These are phyloP conservation scores for Rhinocladiella similis DNA, from an alignment of 2,329 filamentous ascomycete genomes.

Conservation along the genomic window DNA sequence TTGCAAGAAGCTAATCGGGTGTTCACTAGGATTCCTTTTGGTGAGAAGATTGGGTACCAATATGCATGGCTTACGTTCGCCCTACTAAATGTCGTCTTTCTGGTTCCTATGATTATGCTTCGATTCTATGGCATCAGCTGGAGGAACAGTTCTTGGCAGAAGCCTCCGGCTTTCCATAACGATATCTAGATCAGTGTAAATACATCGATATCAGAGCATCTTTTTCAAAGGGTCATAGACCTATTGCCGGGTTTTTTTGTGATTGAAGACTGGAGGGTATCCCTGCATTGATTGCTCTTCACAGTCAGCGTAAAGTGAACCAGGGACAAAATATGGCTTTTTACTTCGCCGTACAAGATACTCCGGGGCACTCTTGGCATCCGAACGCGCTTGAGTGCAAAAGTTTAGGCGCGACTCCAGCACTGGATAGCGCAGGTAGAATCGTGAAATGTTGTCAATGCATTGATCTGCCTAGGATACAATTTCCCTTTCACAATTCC, in stretches of 20 bases:
- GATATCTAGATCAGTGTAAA: constrained; percentile 5
- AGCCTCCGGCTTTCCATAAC: constrained; percentile 17
- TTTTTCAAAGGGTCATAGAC: no score
- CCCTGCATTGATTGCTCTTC: no score
- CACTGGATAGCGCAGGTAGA: background rate
- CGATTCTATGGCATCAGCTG: constrained; percentile 29
- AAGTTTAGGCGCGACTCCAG: background rate
- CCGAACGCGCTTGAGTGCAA: background rate
- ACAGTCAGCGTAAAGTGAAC: no score
- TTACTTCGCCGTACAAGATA: background rate
- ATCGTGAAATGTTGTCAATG: background rate
- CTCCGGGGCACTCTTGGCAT: background rate
- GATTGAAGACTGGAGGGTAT: no score
- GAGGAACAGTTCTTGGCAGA: constrained; percentile 21
- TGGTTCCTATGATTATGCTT: constrained; percentile 30
- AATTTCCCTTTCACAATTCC: background rate
- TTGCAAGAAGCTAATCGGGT: background rate
- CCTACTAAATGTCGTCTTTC: constrained; percentile 30
- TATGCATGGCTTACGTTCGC: constrained; percentile 35
- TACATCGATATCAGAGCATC: background rate
- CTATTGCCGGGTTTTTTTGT: no score
- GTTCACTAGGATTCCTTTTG: constrained; percentile 30
- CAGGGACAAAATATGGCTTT: no score
- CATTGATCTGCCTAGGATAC: background rate
- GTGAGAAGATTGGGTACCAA: constrained; percentile 31